A percentile compares a stretch with the other conserved stretches of the same genome.
phyloP scores from a whole-genome alignment of 805 yeast genomes.

The Candida manassasensis region DNA sequence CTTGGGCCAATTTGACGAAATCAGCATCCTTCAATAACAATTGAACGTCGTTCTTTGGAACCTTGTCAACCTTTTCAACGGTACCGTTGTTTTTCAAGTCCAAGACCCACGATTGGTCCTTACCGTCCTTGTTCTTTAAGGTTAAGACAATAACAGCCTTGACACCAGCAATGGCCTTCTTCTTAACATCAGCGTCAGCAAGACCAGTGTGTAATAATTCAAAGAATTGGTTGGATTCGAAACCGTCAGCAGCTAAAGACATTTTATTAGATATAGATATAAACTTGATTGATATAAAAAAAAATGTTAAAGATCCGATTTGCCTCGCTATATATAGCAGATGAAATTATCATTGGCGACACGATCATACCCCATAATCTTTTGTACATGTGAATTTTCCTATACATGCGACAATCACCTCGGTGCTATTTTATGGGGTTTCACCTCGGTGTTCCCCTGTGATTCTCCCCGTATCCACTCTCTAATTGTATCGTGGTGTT shows the following conservation, averaged over 20 bases:
- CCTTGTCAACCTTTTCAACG: constrained; percentile 36
- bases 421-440: no score
- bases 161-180: constrained; percentile 44
- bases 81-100: constrained; percentile 62
- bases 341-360: not conserved
- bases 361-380: not conserved
- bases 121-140: constrained; percentile 57
- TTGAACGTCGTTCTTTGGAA: constrained; percentile 56
- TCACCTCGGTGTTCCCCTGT: no score
- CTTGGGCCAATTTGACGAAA: constrained; percentile 64
- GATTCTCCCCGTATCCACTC: no score
- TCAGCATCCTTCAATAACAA: constrained; percentile 63
- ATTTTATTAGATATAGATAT: constrained; percentile 8
- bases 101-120: constrained; percentile 58
- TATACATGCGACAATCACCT: not conserved
- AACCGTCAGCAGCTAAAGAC: constrained; percentile 34
- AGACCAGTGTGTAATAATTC: constrained; percentile 36
- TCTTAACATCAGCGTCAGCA: constrained; percentile 28
- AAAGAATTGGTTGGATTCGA: constrained; percentile 40
- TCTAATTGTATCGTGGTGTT: no score
- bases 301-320: not conserved
- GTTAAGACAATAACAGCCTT: constrained; percentile 63
- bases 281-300: not conserved
- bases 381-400: constrained; percentile 3
- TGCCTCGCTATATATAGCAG: not conserved